Percentiles rank a stretch among this genome's conserved stretches.
These are phyloP conservation scores for Laburnicola sp. DNA, from an alignment of 2,329 filamentous ascomycete species.

Conservation along the genomic window DNA sequence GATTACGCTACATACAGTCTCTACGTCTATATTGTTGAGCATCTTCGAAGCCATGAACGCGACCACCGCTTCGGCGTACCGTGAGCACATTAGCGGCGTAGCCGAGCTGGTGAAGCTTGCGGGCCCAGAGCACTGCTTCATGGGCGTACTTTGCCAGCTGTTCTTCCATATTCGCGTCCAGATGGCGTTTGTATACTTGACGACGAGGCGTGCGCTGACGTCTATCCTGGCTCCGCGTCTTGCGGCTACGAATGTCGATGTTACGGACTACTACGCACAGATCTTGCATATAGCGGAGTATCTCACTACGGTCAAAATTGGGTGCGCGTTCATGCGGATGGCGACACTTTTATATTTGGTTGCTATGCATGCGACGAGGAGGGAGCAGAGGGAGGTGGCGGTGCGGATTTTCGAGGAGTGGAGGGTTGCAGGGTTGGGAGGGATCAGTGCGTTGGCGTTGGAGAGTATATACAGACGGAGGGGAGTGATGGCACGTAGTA, in stretches of 20 bases:
- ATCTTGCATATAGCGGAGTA: slow-evolving; percentile 29
- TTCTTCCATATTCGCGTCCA: slow-evolving; percentile 38
- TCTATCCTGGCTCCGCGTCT: slow-evolving; percentile 15
- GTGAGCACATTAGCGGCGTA: slow-evolving; percentile 36
- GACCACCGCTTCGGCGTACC: slow-evolving; percentile 33
- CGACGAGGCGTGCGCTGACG: slow-evolving; percentile 23
- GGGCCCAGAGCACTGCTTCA: slow-evolving; percentile 28
- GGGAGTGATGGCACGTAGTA: not conserved
- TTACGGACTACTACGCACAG: slow-evolving; percentile 18
- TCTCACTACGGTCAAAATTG: slow-evolving; percentile 24
- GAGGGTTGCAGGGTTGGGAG: slow-evolving; percentile 28
- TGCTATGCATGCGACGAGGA: slow-evolving; percentile 24
- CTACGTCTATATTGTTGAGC: slow-evolving; percentile 35
- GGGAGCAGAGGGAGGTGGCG: slow-evolving; percentile 20
- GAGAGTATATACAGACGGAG: slow-evolving; percentile 17
- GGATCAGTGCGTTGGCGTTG: slow-evolving; percentile 33
- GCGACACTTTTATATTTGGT: slow-evolving; percentile 35
- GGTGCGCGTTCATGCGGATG: slow-evolving; percentile 39
- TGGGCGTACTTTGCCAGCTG: slow-evolving; percentile 35
- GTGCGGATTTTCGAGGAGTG: slow-evolving; percentile 26
- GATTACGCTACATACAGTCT: slow-evolving; percentile 37
- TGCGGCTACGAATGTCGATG: slow-evolving; percentile 9
- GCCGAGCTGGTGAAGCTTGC: slow-evolving; percentile 32
- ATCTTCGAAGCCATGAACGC: slow-evolving; percentile 39
- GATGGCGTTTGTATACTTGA: slow-evolving; percentile 28